A percentile compares a stretch with the other conserved stretches of the same genome.
Evolutionary conservation across 2,329 filamentous ascomycete genomes (phyloP).

Genomic region (Drechmeria coniospora): DNA sequence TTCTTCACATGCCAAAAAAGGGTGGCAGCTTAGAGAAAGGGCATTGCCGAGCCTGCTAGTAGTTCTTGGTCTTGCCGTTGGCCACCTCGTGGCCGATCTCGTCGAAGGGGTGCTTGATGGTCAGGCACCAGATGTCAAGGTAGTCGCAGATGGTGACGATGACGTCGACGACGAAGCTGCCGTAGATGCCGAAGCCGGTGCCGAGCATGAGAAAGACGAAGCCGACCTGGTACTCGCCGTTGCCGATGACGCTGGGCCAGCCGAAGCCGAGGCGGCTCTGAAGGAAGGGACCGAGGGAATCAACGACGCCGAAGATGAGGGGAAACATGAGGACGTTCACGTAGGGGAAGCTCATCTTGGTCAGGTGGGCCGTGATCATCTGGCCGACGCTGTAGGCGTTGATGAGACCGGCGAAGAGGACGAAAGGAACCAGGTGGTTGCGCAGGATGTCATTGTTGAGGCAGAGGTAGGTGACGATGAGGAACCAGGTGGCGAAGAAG

Average conservation of each 20-base stretch:
- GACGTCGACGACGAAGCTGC: conserved; percentile 91
- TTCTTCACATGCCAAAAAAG: too few relatives aligned
- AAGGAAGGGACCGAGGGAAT: conserved; percentile 60
- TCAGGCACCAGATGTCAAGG: conserved; percentile 94
- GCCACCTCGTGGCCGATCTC: conserved; percentile 18
- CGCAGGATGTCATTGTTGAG: conserved; percentile 74
- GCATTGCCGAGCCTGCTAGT: too few relatives aligned
- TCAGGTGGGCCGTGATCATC: conserved; percentile 90
- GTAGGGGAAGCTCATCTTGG: conserved; percentile 78
- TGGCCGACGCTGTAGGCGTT: conserved; percentile 93
- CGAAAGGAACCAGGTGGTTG: conserved; percentile 76
- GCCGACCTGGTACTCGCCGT: conserved; percentile 73
- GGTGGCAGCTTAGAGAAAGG: too few relatives aligned
- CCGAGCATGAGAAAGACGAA: conserved; percentile 85
- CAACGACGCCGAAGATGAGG: conserved; percentile 61
- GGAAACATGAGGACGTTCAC: conserved; percentile 73
- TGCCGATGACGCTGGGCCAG: conserved; percentile 63
- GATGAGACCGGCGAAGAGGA: conserved; percentile 73
- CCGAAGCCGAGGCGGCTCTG: conserved; percentile 45
- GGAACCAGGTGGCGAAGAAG: conserved; percentile 61
- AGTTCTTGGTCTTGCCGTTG: conserved; percentile 24
- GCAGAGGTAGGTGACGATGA: conserved; percentile 65
- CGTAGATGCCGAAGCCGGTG: conserved; percentile 77
- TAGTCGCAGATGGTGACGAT: conserved; percentile 98
- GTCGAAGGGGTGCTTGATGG: conserved; percentile 70